Conservation (phyloP, 257 asterid species). For the Oldenlandia corymbosa region DNA sequence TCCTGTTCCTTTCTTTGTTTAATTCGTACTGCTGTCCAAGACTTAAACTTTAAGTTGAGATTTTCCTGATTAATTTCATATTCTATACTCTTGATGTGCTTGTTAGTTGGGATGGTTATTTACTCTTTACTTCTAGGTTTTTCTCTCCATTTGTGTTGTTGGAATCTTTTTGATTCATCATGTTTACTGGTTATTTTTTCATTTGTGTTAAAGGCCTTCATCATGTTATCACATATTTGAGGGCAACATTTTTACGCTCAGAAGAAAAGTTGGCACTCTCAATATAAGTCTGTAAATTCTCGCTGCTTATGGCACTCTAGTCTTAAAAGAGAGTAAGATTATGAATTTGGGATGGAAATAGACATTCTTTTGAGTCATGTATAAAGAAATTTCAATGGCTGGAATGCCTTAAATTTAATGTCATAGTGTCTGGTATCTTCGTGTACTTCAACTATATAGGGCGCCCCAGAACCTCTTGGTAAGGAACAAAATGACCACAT, state of each 20-base stretch:
- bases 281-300: too few relatives aligned
- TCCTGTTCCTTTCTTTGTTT: background rate
- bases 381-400: too few relatives aligned
- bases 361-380: too few relatives aligned
- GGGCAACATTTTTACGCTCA: too few relatives aligned
- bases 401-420: background rate
- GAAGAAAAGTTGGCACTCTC: too few relatives aligned
- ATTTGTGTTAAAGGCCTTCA: too few relatives aligned
- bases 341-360: background rate
- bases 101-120: background rate
- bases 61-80: background rate
- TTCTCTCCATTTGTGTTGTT: background rate
- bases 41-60: background rate
- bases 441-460: background rate
- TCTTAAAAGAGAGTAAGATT: too few relatives aligned
- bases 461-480: background rate
- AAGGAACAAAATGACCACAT: background rate
- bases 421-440: background rate
- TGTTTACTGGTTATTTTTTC: too few relatives aligned
- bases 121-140: background rate
- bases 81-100: background rate
- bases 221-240: too few relatives aligned
- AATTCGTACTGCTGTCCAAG: background rate
- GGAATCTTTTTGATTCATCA: too few relatives aligned
- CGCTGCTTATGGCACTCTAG: too few relatives aligned